Percentiles rank a stretch among this genome's conserved stretches.
Conservation (phyloP, 805 yeast genomes). For the Saccharomycodes ludwigii region DNA sequence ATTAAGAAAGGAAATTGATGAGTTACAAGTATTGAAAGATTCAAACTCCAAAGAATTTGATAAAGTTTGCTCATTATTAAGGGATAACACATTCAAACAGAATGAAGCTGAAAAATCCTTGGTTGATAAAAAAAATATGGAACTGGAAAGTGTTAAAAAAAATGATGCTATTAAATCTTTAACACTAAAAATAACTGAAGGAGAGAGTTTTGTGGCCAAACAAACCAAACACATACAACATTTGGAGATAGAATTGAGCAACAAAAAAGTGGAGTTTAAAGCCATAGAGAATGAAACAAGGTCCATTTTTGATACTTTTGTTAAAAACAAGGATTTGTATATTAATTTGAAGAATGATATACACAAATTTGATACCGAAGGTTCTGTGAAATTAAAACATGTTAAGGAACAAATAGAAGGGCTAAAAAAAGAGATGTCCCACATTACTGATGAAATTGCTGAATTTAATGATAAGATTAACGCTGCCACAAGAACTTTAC, state of each 20-base stretch:
- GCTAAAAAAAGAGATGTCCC: slow-evolving; percentile 1
- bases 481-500: slow-evolving; percentile 29
- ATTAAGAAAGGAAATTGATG: slow-evolving; percentile 14
- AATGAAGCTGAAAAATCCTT: slow-evolving; percentile 16
- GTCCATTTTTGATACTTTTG: too few relatives aligned
- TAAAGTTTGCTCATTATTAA: slow-evolving; percentile 11
- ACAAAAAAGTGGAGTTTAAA: slow-evolving; percentile 3
- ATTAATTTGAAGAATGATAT: slow-evolving; percentile 15
- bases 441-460: slow-evolving; percentile 10
- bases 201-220: slow-evolving; percentile 6
- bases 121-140: slow-evolving; percentile 8
- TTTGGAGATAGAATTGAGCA: slow-evolving; percentile 1
- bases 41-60: slow-evolving; percentile 12
- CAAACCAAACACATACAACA: slow-evolving; percentile 5
- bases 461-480: slow-evolving; percentile 18
- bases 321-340: too few relatives aligned
- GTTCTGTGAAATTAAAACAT: slow-evolving; percentile 10
- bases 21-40: slow-evolving; percentile 17
- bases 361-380: slow-evolving; percentile 8
- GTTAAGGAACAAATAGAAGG: slow-evolving; percentile 12
- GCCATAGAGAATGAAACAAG: slow-evolving; percentile 1
- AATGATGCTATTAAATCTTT: slow-evolving; percentile 8
- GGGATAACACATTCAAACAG: slow-evolving; percentile 13
- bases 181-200: slow-evolving; percentile 5
- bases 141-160: slow-evolving; percentile 8